Percentiles rank a stretch among this genome's conserved stretches.
phyloP scores from a whole-genome alignment of 176 grass and related monocot genomes.

The Elymus sibiricus region DNA sequence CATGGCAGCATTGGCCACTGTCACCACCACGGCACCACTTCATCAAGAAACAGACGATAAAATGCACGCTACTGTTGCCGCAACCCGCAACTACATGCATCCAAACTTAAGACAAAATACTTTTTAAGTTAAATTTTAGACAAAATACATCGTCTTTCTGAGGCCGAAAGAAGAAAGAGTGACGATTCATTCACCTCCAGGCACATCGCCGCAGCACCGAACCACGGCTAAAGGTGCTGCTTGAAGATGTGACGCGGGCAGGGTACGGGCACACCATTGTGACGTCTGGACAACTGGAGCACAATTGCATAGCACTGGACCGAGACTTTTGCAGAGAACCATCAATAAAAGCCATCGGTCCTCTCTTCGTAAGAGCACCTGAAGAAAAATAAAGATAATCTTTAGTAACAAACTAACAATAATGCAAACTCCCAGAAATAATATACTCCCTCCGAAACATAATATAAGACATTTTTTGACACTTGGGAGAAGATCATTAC shows the following conservation, averaged over 20 bases:
- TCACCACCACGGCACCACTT: neutral
- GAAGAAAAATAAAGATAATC: conserved; percentile 27
- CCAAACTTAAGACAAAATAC: no score
- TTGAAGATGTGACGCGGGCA: neutral
- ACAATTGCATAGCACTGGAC: neutral
- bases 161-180: neutral
- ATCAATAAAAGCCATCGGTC: neutral
- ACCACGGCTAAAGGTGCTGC: neutral
- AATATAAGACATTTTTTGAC: no score
- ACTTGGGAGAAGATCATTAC: neutral
- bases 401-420: neutral
- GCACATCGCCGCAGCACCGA: neutral
- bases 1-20: neutral
- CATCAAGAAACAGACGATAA: neutral
- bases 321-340: neutral
- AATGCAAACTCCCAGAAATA: neutral
- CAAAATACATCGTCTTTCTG: neutral
- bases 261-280: neutral
- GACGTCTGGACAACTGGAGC: neutral
- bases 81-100: neutral
- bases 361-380: neutral
- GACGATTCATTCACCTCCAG: neutral
- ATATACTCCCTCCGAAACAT: neutral
- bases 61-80: no score
- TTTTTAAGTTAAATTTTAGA: no score